Conservation (phyloP, 768 basidiomycete species). For the Pulveroboletus sp. region DNA sequence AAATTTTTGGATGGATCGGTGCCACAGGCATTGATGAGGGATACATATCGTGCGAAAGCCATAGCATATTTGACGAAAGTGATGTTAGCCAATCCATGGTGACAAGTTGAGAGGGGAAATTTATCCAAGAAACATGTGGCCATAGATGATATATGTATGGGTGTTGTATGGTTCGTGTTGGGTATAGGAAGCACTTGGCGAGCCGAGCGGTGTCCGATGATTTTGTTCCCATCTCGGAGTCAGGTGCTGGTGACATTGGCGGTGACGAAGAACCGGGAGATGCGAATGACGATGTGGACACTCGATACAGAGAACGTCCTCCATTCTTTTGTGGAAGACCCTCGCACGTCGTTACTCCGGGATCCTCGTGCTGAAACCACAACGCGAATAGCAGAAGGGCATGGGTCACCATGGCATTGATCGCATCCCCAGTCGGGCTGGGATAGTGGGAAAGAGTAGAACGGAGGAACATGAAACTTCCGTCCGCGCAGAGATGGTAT, state of each 20-base stretch:
- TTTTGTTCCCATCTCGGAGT: slow-evolving; percentile 49
- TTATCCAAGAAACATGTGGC: neutral
- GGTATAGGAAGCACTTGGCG: slow-evolving; percentile 79
- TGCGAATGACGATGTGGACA: slow-evolving; percentile 89
- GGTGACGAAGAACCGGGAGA: slow-evolving; percentile 55
- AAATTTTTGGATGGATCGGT: slow-evolving; percentile 37
- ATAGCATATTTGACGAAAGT: slow-evolving; percentile 31
- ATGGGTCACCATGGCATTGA: slow-evolving; percentile 92
- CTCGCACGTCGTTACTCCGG: slow-evolving; percentile 32
- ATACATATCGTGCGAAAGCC: slow-evolving; percentile 40
- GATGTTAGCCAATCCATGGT: slow-evolving; percentile 5
- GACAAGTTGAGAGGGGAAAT: no score
- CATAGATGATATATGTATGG: neutral
- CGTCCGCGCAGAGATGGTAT: slow-evolving; percentile 69
- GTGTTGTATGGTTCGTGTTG: no score
- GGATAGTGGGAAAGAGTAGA: neutral
- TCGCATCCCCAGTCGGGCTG: slow-evolving; percentile 66
- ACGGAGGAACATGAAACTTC: slow-evolving; percentile 15
- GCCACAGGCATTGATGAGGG: slow-evolving; percentile 34
- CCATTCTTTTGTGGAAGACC: slow-evolving; percentile 4
- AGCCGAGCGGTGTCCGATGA: slow-evolving; percentile 64
- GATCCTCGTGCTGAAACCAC: slow-evolving; percentile 86
- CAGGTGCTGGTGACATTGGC: slow-evolving; percentile 18
- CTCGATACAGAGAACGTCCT: slow-evolving; percentile 40
- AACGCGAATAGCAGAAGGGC: slow-evolving; percentile 97